Conservation (phyloP, 1,139 yeast species). For the Kurtzmaniella quercitrusa region DNA sequence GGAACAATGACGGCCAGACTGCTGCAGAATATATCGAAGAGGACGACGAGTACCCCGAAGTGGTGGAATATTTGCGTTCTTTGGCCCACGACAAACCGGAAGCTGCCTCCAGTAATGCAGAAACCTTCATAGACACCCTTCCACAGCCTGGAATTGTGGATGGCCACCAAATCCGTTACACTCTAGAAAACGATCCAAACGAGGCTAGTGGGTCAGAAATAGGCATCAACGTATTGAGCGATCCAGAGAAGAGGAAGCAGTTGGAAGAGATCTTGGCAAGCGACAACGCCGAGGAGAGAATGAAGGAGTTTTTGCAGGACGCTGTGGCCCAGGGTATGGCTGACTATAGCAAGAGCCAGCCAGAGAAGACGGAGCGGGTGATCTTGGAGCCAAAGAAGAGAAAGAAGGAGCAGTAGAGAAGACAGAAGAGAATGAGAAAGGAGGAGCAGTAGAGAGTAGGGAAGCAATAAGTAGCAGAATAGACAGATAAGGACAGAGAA, state of each 20-base stretch:
- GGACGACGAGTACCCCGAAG: slow-evolving; percentile 81
- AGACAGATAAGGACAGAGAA: no score
- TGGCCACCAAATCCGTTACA: slow-evolving; percentile 57
- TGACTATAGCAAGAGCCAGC: slow-evolving; percentile 15
- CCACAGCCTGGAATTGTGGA: slow-evolving; percentile 40
- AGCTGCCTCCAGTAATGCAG: background rate
- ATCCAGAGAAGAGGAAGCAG: slow-evolving; percentile 55
- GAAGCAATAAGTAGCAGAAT: no score
- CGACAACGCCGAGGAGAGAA: slow-evolving; percentile 73
- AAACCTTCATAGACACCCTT: slow-evolving; percentile 19
- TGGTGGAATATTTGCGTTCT: slow-evolving; percentile 57
- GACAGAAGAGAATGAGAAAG: background rate
- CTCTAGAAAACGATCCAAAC: slow-evolving; percentile 43
- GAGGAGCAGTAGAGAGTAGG: background rate
- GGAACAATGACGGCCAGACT: slow-evolving; percentile 71
- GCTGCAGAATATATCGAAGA: slow-evolving; percentile 69
- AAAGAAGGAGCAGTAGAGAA: slow-evolving; percentile 11
- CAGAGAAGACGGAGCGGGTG: slow-evolving; percentile 7
- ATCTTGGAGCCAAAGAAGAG: slow-evolving; percentile 16
- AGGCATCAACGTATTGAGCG: slow-evolving; percentile 15
- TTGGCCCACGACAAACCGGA: slow-evolving; percentile 36
- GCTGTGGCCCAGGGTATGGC: slow-evolving; percentile 55
- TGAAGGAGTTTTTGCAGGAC: slow-evolving; percentile 61
- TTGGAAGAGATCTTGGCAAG: slow-evolving; percentile 70
- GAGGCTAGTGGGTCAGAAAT: slow-evolving; percentile 17